phyloP scores from a whole-genome alignment of 371 early-diverging fungal genomes.

The Mucor circinelloides region DNA sequence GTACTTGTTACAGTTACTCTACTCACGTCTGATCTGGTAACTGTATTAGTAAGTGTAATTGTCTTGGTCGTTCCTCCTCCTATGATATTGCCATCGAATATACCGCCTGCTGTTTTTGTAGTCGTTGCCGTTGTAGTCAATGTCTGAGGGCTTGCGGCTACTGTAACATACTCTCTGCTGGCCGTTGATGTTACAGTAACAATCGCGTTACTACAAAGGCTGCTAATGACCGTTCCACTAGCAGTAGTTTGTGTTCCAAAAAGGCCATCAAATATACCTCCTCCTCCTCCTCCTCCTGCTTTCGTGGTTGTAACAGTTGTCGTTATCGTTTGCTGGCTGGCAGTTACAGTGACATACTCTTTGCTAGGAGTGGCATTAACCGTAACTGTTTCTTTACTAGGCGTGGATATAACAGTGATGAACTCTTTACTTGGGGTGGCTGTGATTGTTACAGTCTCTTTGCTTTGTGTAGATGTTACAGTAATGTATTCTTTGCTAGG shows the following conservation, averaged over 20 bases:
- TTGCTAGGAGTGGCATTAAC: not conserved
- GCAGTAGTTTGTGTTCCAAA: not conserved
- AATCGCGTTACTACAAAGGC: not conserved
- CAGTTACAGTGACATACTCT: not conserved
- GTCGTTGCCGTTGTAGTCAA: not conserved
- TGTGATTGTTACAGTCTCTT: not conserved
- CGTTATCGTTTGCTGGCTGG: not conserved
- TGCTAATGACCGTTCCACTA: not conserved
- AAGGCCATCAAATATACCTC: not conserved
- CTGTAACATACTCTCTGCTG: not conserved
- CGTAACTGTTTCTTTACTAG: not conserved
- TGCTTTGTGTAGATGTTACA: not conserved
- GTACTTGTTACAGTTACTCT: not conserved
- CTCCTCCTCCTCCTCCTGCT: not conserved
- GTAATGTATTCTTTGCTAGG: not conserved
- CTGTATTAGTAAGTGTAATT: not conserved
- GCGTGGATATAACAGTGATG: not conserved
- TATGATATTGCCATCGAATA: not conserved
- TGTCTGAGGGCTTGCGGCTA: not conserved
- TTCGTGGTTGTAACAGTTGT: not conserved
- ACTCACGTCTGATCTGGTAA: not conserved
- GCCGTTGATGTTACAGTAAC: not conserved
- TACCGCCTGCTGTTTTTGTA: not conserved
- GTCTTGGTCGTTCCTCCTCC: not conserved
- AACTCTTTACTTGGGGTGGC: not conserved